Conservation (phyloP, 2,329 filamentous ascomycete genomes). For the Dactylellina haptotyla region DNA sequence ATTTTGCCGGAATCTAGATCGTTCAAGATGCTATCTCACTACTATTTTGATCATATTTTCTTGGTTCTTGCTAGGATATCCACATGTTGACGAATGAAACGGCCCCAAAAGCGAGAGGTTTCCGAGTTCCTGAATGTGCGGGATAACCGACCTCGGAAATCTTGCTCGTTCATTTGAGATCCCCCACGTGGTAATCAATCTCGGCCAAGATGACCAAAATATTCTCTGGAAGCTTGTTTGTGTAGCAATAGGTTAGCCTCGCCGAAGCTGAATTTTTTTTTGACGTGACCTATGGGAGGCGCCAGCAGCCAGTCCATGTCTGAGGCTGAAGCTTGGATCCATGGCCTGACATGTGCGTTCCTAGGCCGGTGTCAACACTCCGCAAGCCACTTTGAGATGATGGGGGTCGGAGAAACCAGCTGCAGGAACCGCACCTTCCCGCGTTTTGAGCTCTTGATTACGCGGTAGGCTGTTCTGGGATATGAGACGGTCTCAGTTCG, state of each 20-base stretch:
- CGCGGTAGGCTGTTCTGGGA: not conserved
- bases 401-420: not conserved
- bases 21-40: not conserved
- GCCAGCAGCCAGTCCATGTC: not conserved
- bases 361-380: no score
- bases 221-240: not conserved
- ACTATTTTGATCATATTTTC: not conserved
- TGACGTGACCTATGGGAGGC: not conserved
- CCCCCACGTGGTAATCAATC: conserved; percentile 8
- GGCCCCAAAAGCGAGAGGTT: no score
- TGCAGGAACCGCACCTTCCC: conserved; percentile 14
- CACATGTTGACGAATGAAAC: no score
- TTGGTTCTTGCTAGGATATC: not conserved
- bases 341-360: not conserved
- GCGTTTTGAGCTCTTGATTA: not conserved
- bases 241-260: not conserved
- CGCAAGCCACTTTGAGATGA: no score
- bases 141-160: no score
- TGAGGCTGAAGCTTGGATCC: not conserved
- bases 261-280: not conserved
- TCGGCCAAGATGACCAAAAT: conserved; percentile 6
- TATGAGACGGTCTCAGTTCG: not conserved
- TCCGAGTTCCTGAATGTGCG: no score
- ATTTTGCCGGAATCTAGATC: no score
- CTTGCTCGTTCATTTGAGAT: no score